Base-by-base conservation (phyloP, 352 stramenopile genomes). In the Globisporangium splendens region DNA sequence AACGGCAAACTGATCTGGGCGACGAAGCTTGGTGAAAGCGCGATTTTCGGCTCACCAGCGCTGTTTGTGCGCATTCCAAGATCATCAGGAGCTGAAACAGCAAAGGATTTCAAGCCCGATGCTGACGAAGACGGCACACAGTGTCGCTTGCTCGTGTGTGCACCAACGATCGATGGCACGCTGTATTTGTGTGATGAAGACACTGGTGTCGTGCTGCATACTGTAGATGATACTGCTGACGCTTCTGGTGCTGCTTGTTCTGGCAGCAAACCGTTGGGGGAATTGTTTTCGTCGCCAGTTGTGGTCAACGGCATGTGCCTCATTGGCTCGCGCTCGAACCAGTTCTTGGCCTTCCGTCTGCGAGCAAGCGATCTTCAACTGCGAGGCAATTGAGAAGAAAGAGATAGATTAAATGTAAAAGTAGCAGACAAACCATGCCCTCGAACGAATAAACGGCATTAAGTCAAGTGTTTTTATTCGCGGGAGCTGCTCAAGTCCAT, bases 251-350 rank as follows among this genome's bases (percentile, higher is more conserved):
- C 13, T 18, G 17, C 15, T 11, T 14, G 38, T 6, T 22, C 47
- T 39, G 13, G 18, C 43, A 38, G n/a, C 1, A 15, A 2, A 15
- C 7, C 12, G 3, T 31, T 82, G 1, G 72, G 79, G 8, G 74
- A 76, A 21, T 61, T 87, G 24, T 89, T 89, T 61, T 70, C 70
- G 12, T 89, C 79, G 0, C 79, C 79, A 13, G 76, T 87, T 11
- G 43, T 87, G 8, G 38, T 84, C 20, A 66, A 73, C n/a, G 58
- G 60, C 2, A 60, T 66, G 22, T 84, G 70, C 21, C 69, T 89
- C 44, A 47, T 89, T 8, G 79, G 72, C 8, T 83, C 76, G 11
- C 74, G 79, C 24, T 72, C 55, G 6, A 83, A 89, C 42, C 33
- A 68, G 41, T 59, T 89, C 5, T 75, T 72, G 22, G 66, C 61